Evolutionary conservation across 2,329 filamentous ascomycete species (phyloP).

Genomic region (Ophiostoma populinum): DNA sequence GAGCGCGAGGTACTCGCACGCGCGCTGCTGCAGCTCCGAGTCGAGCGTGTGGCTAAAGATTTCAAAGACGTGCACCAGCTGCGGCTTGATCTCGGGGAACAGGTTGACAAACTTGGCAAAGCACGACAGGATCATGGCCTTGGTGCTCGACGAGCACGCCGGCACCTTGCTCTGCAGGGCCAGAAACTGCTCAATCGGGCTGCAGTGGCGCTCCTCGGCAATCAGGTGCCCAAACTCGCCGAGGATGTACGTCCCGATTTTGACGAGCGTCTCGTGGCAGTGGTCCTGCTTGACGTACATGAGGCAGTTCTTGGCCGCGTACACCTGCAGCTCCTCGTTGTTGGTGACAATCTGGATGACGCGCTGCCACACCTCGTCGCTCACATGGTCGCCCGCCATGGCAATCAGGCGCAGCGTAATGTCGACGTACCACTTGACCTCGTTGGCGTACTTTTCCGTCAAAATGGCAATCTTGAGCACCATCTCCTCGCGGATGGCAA

Average conservation of each 20-base stretch:
- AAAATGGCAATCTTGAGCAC: conserved; percentile 96
- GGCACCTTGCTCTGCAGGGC: conserved; percentile 81
- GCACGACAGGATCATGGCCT: conserved; percentile 84
- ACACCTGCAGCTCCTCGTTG: conserved; percentile 94
- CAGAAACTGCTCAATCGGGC: conserved; percentile 92
- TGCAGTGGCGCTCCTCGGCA: conserved; percentile 79
- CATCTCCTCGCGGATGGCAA: conserved; percentile 97
- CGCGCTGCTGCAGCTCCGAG: conserved; percentile 86
- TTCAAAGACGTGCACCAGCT: conserved; percentile 77
- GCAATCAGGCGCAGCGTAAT: conserved; percentile 88
- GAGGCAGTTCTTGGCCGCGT: conserved; percentile 83
- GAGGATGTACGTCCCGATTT: conserved; percentile 90
- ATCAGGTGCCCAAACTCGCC: conserved; percentile 96
- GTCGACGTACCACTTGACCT: conserved; percentile 98
- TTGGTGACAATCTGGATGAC: conserved; percentile 98
- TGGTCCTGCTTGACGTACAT: conserved; percentile 85
- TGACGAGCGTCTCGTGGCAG: conserved; percentile 92
- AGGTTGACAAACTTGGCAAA: conserved; percentile 98
- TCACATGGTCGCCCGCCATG: conserved; percentile 95
- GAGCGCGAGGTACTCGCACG: conserved; percentile 83
- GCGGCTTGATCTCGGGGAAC: conserved; percentile 95
- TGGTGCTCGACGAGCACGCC: conserved; percentile 72
- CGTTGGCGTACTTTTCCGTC: conserved; percentile 95
- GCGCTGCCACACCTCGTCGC: conserved; percentile 96
- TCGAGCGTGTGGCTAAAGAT: conserved; percentile 90